Percentiles rank a stretch among this genome's conserved stretches.
These are phyloP conservation scores for Nothophaeocryptopus gaeumannii DNA, from an alignment of 2,329 filamentous ascomycete species.

Conservation along the genomic window DNA sequence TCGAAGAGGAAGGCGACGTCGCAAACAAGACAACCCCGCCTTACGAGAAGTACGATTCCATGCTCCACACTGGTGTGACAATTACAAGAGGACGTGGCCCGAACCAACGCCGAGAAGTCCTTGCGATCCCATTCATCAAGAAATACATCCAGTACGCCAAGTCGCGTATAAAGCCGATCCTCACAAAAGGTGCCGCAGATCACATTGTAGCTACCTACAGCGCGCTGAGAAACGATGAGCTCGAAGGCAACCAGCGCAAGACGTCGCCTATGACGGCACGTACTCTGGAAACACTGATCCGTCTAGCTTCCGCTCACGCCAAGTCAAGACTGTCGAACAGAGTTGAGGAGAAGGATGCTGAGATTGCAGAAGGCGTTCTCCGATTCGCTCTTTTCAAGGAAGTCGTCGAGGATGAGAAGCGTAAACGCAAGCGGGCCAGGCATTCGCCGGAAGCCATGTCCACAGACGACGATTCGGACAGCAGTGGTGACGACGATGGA, in stretches of 20 bases:
- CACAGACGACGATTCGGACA: conserved; percentile 55
- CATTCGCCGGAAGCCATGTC: conserved; percentile 54
- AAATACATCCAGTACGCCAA: conserved; percentile 99
- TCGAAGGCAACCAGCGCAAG: conserved; percentile 88
- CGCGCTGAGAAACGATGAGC: conserved; percentile 88
- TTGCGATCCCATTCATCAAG: conserved; percentile 97
- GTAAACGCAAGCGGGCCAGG: conserved; percentile 77
- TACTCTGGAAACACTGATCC: conserved; percentile 97
- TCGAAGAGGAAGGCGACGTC: conserved; percentile 67
- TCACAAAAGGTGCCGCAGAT: conserved; percentile 88
- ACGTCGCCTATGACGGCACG: conserved; percentile 95
- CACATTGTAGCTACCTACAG: conserved; percentile 91
- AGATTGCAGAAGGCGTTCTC: conserved; percentile 83
- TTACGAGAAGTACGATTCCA: conserved; percentile 92
- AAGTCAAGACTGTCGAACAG: conserved; percentile 84
- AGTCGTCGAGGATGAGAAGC: conserved; percentile 72
- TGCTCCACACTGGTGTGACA: conserved; percentile 90
- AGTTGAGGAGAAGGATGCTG: conserved; percentile 85
- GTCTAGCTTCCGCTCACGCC: conserved; percentile 91
- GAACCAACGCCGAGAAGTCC: conserved; percentile 75
- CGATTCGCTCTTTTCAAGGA: conserved; percentile 98
- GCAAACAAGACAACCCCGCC: conserved; percentile 80
- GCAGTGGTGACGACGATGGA: conserved; percentile 60
- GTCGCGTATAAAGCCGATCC: conserved; percentile 78
- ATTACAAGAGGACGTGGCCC: conserved; percentile 70